Evolutionary conservation across 2,329 filamentous ascomycete genomes (phyloP).

Genomic region (Paramyrothecium roridum): DNA sequence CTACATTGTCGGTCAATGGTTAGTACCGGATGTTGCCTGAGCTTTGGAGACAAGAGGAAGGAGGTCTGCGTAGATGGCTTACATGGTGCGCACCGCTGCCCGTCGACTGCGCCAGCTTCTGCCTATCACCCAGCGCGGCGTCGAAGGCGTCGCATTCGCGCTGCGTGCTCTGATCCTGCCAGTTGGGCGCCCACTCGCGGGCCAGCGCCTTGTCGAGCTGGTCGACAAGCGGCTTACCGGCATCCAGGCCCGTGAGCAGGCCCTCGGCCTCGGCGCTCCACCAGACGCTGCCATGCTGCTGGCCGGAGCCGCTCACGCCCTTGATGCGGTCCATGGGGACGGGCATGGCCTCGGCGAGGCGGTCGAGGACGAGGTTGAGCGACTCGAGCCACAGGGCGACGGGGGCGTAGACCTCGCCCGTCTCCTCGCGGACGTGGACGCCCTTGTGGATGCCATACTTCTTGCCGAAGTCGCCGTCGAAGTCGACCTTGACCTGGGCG

Average conservation of each 20-base stretch:
- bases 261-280: slow-evolving; percentile 72
- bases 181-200: slow-evolving; percentile 87
- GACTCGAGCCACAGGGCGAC: slow-evolving; percentile 95
- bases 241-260: slow-evolving; percentile 59
- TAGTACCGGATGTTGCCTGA: too few relatives aligned
- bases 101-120: slow-evolving; percentile 72
- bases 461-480: slow-evolving; percentile 74
- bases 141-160: slow-evolving; percentile 89
- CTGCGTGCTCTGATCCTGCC: slow-evolving; percentile 97
- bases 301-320: slow-evolving; percentile 86
- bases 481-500: slow-evolving; percentile 88
- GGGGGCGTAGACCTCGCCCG: slow-evolving; percentile 88
- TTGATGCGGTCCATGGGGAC: slow-evolving; percentile 68
- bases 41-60: slow-evolving; percentile 3
- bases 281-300: slow-evolving; percentile 97
- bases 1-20: slow-evolving; percentile 35
- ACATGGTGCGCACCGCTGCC: slow-evolving; percentile 95
- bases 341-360: slow-evolving; percentile 63
- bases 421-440: slow-evolving; percentile 75
- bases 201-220: slow-evolving; percentile 75
- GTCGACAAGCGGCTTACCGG: slow-evolving; percentile 60
- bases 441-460: slow-evolving; percentile 85
- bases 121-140: slow-evolving; percentile 59
- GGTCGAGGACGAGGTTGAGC: slow-evolving; percentile 76
- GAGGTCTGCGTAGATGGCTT: slow-evolving; percentile 27